Conservation (phyloP, 2,329 filamentous ascomycete genomes). For the Drechslerella stenobrocha region DNA sequence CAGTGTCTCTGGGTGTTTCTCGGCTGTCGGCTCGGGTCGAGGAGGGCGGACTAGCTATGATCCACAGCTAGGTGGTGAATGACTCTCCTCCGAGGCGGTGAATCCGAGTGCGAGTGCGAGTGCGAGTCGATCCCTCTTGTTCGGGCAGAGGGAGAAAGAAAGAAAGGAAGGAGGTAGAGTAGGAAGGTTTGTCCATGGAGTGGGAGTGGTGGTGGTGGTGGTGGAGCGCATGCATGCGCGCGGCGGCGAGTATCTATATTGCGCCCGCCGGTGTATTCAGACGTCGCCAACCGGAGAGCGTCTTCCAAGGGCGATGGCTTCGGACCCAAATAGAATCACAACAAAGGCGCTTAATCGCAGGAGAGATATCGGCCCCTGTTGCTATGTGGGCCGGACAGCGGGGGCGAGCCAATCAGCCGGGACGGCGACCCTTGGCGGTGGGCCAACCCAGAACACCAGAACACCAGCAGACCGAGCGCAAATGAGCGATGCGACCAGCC, state of each 20-base stretch:
- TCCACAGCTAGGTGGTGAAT: neutral
- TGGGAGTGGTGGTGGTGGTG: no score
- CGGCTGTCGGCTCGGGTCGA: neutral
- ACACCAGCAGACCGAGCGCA: no score
- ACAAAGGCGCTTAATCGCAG: constrained; percentile 4
- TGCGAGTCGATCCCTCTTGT: neutral
- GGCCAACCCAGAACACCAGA: neutral
- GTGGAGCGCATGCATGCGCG: no score
- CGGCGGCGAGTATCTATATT: no score
- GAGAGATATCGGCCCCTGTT: neutral
- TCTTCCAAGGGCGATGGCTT: no score
- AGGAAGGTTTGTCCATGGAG: constrained; percentile 1
- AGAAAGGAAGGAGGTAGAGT: neutral
- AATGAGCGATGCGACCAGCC: neutral
- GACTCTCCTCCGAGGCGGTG: constrained; percentile 12
- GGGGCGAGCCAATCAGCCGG: neutral
- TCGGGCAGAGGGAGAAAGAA: neutral
- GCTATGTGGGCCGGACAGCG: neutral
- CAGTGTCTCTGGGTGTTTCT: no score
- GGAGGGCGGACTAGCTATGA: neutral
- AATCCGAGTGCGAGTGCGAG: neutral
- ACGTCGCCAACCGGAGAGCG: no score
- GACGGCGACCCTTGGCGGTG: neutral
- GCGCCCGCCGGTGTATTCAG: neutral
- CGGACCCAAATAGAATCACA: constrained; percentile 2